These are phyloP conservation scores for Smittium culicis DNA, from an alignment of 371 early-diverging fungal species.

Conservation along the genomic window DNA sequence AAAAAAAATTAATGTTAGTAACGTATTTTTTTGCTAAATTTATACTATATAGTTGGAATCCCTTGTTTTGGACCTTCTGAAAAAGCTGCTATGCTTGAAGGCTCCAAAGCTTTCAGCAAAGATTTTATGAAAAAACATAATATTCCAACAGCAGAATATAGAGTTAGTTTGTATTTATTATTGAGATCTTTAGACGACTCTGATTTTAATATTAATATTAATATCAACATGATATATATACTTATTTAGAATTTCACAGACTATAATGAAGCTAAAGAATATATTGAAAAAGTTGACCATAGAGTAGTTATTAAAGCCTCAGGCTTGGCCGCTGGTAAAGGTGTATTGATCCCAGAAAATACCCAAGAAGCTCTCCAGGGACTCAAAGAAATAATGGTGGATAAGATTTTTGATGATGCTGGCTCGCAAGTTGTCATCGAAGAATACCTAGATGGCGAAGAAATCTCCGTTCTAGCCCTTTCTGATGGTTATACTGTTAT, in stretches of 20 bases:
- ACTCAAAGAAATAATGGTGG: slow-evolving; percentile 73
- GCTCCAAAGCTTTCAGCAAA: slow-evolving; percentile 94
- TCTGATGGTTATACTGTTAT: slow-evolving; percentile 91
- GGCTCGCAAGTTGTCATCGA: slow-evolving; percentile 90
- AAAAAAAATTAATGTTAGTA: background rate
- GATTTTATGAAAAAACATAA: slow-evolving; percentile 91
- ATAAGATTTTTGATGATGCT: slow-evolving; percentile 74
- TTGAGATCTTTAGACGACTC: too few relatives aligned
- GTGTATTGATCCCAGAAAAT: slow-evolving; percentile 78
- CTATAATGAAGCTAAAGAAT: slow-evolving; percentile 59
- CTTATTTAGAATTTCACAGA: slow-evolving; percentile 88
- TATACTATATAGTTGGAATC: slow-evolving; percentile 84
- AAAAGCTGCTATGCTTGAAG: slow-evolving; percentile 85
- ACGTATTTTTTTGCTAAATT: slow-evolving; percentile 15
- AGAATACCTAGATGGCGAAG: slow-evolving; percentile 84
- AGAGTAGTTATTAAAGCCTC: slow-evolving; percentile 74
- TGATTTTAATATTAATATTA: background rate
- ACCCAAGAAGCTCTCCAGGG: slow-evolving; percentile 77
- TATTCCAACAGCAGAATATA: slow-evolving; percentile 90
- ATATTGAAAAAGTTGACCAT: slow-evolving; percentile 41
- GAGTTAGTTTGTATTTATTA: slow-evolving; percentile 33
- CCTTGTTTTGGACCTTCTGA: slow-evolving; percentile 86
- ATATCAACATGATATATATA: slow-evolving; percentile 17
- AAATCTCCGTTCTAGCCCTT: slow-evolving; percentile 78
- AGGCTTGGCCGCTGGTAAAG: slow-evolving; percentile 95